Conservation (phyloP, 768 basidiomycete genomes). For the Suillus subaureus region DNA sequence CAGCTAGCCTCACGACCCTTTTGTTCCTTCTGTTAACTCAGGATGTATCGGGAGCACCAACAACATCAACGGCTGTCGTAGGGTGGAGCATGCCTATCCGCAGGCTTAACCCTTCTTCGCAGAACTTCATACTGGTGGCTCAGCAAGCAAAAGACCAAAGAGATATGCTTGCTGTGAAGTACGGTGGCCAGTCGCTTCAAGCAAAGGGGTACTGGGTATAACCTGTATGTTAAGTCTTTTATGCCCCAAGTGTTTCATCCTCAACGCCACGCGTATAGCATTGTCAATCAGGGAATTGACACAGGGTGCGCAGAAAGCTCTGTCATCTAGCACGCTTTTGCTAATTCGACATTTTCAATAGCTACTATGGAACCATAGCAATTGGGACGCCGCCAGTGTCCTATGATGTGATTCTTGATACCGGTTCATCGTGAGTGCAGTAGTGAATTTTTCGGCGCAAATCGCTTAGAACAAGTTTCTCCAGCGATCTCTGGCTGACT, state of each 20-base stretch:
- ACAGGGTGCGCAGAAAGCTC: conserved; percentile 45
- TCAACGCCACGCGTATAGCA: conserved; percentile 32
- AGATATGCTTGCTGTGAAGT: conserved; percentile 44
- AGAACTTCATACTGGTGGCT: conserved; percentile 2
- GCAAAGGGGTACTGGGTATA: conserved; percentile 47
- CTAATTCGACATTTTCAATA: not conserved
- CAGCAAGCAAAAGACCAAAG: conserved; percentile 44
- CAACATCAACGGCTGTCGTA: not conserved
- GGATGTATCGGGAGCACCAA: not conserved
- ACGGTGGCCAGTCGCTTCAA: conserved; percentile 31
- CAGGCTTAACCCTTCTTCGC: conserved; percentile 1
- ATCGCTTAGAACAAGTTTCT: conserved; percentile 19
- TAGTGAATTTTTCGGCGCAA: not conserved
- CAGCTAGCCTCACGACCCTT: conserved; percentile 3
- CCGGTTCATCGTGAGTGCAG: conserved; percentile 33
- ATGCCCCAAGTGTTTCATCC: not conserved
- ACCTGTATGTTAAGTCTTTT: conserved; percentile 40
- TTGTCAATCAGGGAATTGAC: conserved; percentile 63
- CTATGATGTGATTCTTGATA: conserved; percentile 50
- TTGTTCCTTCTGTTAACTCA: not conserved
- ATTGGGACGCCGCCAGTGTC: conserved; percentile 44
- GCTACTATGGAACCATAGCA: conserved; percentile 31
- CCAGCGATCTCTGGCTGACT: conserved; percentile 48
- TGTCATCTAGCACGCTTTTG: not conserved
- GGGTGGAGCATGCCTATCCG: conserved; percentile 3